phyloP scores from a whole-genome alignment of 2,329 filamentous ascomycete genomes.

The Aspergillus floridensis region DNA sequence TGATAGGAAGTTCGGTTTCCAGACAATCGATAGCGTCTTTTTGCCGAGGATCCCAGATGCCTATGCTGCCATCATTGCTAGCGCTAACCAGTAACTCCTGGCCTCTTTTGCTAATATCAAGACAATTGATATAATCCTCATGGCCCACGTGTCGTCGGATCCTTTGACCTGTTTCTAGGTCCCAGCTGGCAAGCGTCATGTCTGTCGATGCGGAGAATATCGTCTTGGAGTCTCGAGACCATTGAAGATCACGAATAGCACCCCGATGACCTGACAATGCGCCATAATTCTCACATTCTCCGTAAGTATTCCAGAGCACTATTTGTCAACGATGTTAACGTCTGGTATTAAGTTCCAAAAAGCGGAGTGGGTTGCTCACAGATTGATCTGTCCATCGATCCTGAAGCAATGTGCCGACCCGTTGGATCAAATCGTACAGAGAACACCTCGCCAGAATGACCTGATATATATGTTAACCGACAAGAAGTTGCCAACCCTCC shows the following conservation, averaged over 20 bases:
- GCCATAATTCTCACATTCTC: slow-evolving; percentile 92
- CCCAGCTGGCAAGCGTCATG: slow-evolving; percentile 91
- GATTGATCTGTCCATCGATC: slow-evolving; percentile 91
- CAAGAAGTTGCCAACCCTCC: not conserved
- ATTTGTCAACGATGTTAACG: not conserved
- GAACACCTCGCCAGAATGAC: slow-evolving; percentile 79
- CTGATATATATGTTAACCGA: slow-evolving; percentile 31
- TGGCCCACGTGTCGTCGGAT: slow-evolving; percentile 92
- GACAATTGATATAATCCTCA: slow-evolving; percentile 89
- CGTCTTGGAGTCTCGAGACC: slow-evolving; percentile 90
- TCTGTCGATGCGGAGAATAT: slow-evolving; percentile 93
- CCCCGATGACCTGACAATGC: slow-evolving; percentile 84
- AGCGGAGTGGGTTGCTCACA: slow-evolving; percentile 52
- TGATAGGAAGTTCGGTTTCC: slow-evolving; percentile 87
- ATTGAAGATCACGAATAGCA: slow-evolving; percentile 87
- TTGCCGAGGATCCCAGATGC: slow-evolving; percentile 91
- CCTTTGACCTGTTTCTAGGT: slow-evolving; percentile 83
- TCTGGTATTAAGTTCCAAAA: not conserved
- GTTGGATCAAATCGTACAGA: slow-evolving; percentile 84
- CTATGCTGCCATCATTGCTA: slow-evolving; percentile 90
- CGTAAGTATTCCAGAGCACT: slow-evolving; percentile 94
- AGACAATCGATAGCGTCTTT: slow-evolving; percentile 87
- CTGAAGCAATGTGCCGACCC: slow-evolving; percentile 86
- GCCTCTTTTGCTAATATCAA: slow-evolving; percentile 85
- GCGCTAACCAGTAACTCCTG: slow-evolving; percentile 88